These are phyloP conservation scores for Atkinsonella texensis DNA, from an alignment of 2,329 filamentous ascomycete genomes.

Conservation along the genomic window DNA sequence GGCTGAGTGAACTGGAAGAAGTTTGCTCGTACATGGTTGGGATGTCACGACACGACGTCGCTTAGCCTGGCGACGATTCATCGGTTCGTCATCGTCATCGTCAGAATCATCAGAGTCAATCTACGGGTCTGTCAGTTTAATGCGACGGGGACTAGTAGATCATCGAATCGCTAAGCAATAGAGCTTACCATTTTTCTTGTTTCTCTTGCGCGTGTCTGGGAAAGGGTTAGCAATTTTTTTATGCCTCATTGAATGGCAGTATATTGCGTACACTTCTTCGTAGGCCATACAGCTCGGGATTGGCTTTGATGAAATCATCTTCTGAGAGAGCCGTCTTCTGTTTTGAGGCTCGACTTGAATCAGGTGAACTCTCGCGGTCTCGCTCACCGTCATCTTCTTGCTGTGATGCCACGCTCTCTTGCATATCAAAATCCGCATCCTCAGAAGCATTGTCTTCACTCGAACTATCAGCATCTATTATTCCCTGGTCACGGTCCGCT, in stretches of 20 bases:
- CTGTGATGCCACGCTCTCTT: conserved; percentile 37
- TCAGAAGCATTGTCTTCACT: conserved; percentile 47
- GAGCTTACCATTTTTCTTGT: conserved; percentile 43
- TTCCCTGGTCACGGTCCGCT: conserved; percentile 25
- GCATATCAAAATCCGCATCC: conserved; percentile 68
- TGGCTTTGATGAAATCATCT: conserved; percentile 75
- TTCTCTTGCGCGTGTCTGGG: conserved; percentile 43
- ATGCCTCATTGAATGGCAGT: conserved; percentile 9
- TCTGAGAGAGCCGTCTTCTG: conserved; percentile 59
- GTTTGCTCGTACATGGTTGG: conserved; percentile 41
- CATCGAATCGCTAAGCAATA: conserved; percentile 6
- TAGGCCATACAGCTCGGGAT: conserved; percentile 90
- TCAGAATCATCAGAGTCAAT: conserved; percentile 33
- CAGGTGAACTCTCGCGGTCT: conserved; percentile 56
- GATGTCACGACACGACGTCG: conserved; percentile 57
- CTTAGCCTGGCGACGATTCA: conserved; percentile 48
- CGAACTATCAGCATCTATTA: conserved; percentile 34
- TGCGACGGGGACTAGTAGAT: background rate
- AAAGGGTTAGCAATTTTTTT: conserved; percentile 14
- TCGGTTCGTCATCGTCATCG: conserved; percentile 46
- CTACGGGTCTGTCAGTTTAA: conserved; percentile 17
- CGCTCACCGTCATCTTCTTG: conserved; percentile 35
- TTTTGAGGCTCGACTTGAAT: conserved; percentile 58
- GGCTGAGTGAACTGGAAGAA: background rate
- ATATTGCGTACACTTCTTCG: conserved; percentile 67